A percentile compares a stretch with the other conserved stretches of the same genome.
Evolutionary conservation across 1,284 basidiomycete genomes (phyloP).

Genomic region (Microstroma glucosiphilum): DNA sequence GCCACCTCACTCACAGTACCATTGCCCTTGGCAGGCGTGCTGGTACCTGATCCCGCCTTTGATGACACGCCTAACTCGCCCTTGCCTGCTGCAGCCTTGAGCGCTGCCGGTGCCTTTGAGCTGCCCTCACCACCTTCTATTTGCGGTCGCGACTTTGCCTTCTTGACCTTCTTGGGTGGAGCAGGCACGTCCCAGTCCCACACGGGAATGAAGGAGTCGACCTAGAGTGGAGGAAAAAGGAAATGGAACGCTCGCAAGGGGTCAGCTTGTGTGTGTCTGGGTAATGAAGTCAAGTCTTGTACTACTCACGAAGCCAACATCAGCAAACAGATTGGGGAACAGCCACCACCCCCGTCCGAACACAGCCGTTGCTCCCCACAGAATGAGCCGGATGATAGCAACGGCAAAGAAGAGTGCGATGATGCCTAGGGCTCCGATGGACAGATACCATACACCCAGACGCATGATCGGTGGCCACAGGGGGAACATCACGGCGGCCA

Average conservation of each 20-base stretch:
- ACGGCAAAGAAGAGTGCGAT: slow-evolving; percentile 86
- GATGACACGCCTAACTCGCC: not conserved
- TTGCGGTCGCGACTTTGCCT: slow-evolving; percentile 14
- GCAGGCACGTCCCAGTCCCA: slow-evolving; percentile 93
- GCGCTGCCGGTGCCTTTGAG: not conserved
- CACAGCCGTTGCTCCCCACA: slow-evolving; percentile 87
- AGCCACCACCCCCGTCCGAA: slow-evolving; percentile 90
- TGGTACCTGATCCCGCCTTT: not conserved
- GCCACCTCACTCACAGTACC: not conserved
- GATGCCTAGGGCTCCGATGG: slow-evolving; percentile 77
- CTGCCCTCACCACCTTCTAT: slow-evolving; percentile 7
- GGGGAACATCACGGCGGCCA: slow-evolving; percentile 98
- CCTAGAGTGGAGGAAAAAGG: slow-evolving; percentile 55
- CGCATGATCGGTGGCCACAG: slow-evolving; percentile 90
- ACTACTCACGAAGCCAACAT: slow-evolving; percentile 88
- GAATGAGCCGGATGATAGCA: slow-evolving; percentile 83
- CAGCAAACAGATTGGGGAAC: slow-evolving; percentile 95
- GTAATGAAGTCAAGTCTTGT: not conserved
- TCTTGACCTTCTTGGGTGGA: slow-evolving; percentile 55
- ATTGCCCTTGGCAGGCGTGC: not conserved
- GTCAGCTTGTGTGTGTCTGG: not conserved
- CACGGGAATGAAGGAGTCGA: slow-evolving; percentile 92
- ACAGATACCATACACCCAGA: slow-evolving; percentile 94
- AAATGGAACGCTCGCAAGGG: not conserved
- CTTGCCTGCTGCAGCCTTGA: not conserved